Evolutionary conservation across 1,284 basidiomycete species (phyloP), one percentile per base, ranked within the genome.

Genomic region (Puccinia hordei): DNA sequence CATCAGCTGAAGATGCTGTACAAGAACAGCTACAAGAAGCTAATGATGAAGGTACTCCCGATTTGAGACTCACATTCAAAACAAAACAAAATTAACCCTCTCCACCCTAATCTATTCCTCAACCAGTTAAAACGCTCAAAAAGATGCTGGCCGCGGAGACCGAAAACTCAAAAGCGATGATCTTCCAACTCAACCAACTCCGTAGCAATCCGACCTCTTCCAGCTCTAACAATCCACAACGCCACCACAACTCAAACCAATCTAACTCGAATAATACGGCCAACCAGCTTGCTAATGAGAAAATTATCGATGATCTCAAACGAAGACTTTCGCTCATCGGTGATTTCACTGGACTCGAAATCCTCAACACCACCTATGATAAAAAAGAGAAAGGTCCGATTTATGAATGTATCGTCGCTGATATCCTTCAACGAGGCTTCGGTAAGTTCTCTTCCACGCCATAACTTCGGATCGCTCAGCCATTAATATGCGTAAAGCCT

Each of bases 261-360:
- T 15, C 24, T 17, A 75, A 51, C 12, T 55, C 59, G 17, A 57
- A 44, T 59, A 59, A 35, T 41, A 1, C 2, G 12, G 15, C 8
- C 10, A 38, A 73, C 44, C 22, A 66, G 9, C 19, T 24, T 1
- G 17, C 33, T 1, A 80, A 65, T 68, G 72, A 61, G 12, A 71
- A 80, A n/a, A 27, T 22, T 2, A n/a, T 57, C 9, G 71, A 80
- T 9, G 79, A 80, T 41, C 72, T 73, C 35, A 80, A 80, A 68
- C 27, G 22, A 6, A 53, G 72, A 55, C 13, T 68, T 0, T 61
- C 44, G 35, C 46, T 80, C 51, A 66, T 80, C 17, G 72, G 49
- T n/a, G 79, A 80, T 53, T 80, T 80, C 24, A 80, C 79, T 46
- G 79, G 79, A 1, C 59, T 80, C 27, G 27, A 46, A 38, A 80